These are phyloP conservation scores for Talaromyces nanjingensis DNA, from an alignment of 495 filamentous ascomycete species.

Conservation along the genomic window DNA sequence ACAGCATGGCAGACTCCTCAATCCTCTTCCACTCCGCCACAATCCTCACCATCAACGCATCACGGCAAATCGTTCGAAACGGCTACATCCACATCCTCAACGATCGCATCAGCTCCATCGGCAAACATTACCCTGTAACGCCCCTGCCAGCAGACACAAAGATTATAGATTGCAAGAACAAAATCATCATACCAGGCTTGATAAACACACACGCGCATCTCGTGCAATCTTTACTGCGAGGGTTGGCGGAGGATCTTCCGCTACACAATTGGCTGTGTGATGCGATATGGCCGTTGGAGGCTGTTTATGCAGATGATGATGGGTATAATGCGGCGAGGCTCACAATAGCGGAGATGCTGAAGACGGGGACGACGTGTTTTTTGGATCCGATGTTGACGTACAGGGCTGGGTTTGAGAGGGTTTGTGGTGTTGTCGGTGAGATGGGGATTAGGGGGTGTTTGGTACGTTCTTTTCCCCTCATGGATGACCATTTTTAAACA, in stretches of 20 bases:
- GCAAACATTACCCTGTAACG: conserved; percentile 25
- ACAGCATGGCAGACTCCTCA: background rate
- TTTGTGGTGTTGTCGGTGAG: conserved; percentile 38
- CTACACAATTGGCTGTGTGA: conserved; percentile 42
- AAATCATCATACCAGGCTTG: conserved; percentile 41
- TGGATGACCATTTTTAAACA: background rate
- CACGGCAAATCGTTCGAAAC: conserved; percentile 36
- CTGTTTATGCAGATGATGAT: conserved; percentile 36
- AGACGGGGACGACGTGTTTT: conserved; percentile 45
- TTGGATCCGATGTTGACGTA: conserved; percentile 45
- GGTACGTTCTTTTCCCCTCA: conserved; percentile 14
- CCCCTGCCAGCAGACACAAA: background rate
- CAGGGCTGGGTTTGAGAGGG: conserved; percentile 39
- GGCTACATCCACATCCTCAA: conserved; percentile 34
- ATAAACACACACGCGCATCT: conserved; percentile 46
- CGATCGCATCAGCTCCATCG: conserved; percentile 33
- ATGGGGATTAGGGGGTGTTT: conserved; percentile 43
- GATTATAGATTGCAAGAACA: conserved; percentile 25
- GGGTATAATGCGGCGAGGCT: conserved; percentile 39
- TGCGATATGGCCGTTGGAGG: conserved; percentile 42
- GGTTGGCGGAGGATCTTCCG: conserved; percentile 39
- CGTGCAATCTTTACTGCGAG: conserved; percentile 42
- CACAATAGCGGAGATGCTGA: conserved; percentile 45
- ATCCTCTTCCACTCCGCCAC: conserved; percentile 19
- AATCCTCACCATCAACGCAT: conserved; percentile 38